Percentiles rank a stretch among this genome's conserved stretches.
Evolutionary conservation across 2,329 filamentous ascomycete genomes (phyloP).

Genomic region (Aspergillus felis): DNA sequence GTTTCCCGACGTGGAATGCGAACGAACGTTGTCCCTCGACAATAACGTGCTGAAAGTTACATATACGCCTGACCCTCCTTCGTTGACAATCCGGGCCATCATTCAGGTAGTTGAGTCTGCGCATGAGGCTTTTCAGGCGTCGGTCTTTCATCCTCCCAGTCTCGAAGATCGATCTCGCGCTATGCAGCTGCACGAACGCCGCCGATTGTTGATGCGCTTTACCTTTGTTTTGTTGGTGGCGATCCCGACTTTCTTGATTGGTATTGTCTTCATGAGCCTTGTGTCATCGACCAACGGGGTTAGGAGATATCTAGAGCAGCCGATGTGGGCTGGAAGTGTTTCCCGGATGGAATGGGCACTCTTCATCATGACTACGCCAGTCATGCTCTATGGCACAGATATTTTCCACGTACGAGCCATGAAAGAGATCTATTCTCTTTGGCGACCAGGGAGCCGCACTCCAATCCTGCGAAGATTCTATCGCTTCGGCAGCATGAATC

Average conservation of each 20-base stretch:
- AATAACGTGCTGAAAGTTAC: slow-evolving; percentile 65
- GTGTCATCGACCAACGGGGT: slow-evolving; percentile 57
- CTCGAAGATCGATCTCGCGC: slow-evolving; percentile 75
- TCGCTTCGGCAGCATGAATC: slow-evolving; percentile 95
- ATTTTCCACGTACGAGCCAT: slow-evolving; percentile 75
- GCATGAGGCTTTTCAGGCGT: slow-evolving; percentile 63
- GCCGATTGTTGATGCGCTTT: slow-evolving; percentile 65
- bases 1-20: slow-evolving; percentile 46
- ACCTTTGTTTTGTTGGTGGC: slow-evolving; percentile 64
- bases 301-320: slow-evolving; percentile 64
- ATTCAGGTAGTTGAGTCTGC: slow-evolving; percentile 62
- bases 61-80: slow-evolving; percentile 65
- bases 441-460: slow-evolving; percentile 70
- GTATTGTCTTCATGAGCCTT: slow-evolving; percentile 87
- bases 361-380: slow-evolving; percentile 75
- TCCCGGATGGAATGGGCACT: slow-evolving; percentile 74
- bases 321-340: slow-evolving; percentile 65
- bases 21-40: slow-evolving; percentile 50
- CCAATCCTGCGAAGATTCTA: slow-evolving; percentile 74
- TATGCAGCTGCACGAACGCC: slow-evolving; percentile 68
- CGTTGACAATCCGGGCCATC: slow-evolving; percentile 72
- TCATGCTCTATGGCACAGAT: slow-evolving; percentile 83
- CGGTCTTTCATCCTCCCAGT: slow-evolving; percentile 73
- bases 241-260: slow-evolving; percentile 81
- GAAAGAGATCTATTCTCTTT: slow-evolving; percentile 74